phyloP scores from a whole-genome alignment of 2,329 filamentous ascomycete genomes.

The Apiospora arundinis region DNA sequence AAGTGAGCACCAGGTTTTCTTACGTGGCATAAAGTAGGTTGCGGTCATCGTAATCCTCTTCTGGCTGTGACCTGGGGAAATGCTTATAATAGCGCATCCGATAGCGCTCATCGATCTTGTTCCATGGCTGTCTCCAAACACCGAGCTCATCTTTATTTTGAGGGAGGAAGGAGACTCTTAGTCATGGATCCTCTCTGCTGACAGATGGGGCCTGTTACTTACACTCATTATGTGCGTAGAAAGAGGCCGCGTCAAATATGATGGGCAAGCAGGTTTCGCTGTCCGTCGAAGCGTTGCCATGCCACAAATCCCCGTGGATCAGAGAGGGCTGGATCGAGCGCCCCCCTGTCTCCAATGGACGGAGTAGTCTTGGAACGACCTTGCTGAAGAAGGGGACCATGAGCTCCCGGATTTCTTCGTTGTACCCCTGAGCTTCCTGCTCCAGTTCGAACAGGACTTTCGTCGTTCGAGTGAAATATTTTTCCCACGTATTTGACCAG shows the following conservation, averaged over 20 bases:
- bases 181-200: too few species aligned
- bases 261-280: neutral
- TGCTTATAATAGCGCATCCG: neutral
- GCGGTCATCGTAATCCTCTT: constrained; percentile 19
- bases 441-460: constrained; percentile 25
- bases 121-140: neutral
- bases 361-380: constrained; percentile 39
- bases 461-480: constrained; percentile 30
- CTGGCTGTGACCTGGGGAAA: neutral
- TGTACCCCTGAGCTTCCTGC: constrained; percentile 26
- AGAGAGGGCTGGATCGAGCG: constrained; percentile 35
- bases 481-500: constrained; percentile 32
- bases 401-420: constrained; percentile 24
- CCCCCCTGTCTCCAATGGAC: constrained; percentile 40
- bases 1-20: neutral
- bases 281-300: constrained; percentile 34
- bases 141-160: constrained; percentile 21
- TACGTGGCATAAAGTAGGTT: constrained; percentile 8
- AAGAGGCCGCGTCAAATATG: constrained; percentile 25
- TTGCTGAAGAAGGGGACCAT: constrained; percentile 25
- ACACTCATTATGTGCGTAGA: constrained; percentile 39
- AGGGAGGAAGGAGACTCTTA: too few species aligned
- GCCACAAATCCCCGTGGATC: constrained; percentile 41
- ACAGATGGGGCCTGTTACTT: neutral
- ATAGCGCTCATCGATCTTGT: neutral